phyloP scores from a whole-genome alignment of 805 yeast genomes.

The Monosporozyma aquatica region DNA sequence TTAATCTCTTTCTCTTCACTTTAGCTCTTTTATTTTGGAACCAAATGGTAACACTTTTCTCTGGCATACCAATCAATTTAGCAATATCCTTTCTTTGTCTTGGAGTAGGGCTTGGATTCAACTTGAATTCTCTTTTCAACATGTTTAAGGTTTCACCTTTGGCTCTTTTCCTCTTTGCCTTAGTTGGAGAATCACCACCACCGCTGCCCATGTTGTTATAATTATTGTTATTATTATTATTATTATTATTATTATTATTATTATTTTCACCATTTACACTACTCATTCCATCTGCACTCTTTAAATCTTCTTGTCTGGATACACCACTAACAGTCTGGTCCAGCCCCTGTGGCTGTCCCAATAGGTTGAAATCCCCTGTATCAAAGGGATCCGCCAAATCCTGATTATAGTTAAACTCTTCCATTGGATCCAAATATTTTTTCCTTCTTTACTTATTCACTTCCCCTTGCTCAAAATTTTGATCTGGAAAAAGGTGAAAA shows the following conservation, averaged over 20 bases:
- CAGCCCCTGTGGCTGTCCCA: background rate
- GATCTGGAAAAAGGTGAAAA: too few relatives aligned
- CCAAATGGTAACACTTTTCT: conserved; percentile 86
- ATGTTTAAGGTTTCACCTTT: conserved; percentile 71
- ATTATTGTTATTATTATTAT: background rate
- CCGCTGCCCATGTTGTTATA: too few relatives aligned
- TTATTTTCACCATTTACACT: too few relatives aligned
- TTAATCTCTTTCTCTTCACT: conserved; percentile 39
- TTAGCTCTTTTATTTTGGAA: conserved; percentile 84
- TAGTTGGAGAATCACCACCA: background rate
- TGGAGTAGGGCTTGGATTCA: conserved; percentile 68
- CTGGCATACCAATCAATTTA: conserved; percentile 69
- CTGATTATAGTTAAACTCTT: conserved; percentile 8
- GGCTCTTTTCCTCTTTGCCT: conserved; percentile 52
- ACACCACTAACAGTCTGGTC: background rate
- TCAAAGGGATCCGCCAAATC: conserved; percentile 9
- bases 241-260: background rate
- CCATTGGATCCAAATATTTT: conserved; percentile 1
- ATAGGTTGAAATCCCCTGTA: conserved; percentile 3
- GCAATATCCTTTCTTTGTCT: conserved; percentile 63
- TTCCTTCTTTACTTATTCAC: too few relatives aligned
- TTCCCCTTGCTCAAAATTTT: too few relatives aligned
- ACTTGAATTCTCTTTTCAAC: conserved; percentile 58
- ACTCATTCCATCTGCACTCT: too few relatives aligned
- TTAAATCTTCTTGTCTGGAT: too few relatives aligned